Percentiles rank a stretch among this genome's conserved stretches.
Conservation (phyloP, 202 grass and related monocot species). For the Zizania palustris region DNA sequence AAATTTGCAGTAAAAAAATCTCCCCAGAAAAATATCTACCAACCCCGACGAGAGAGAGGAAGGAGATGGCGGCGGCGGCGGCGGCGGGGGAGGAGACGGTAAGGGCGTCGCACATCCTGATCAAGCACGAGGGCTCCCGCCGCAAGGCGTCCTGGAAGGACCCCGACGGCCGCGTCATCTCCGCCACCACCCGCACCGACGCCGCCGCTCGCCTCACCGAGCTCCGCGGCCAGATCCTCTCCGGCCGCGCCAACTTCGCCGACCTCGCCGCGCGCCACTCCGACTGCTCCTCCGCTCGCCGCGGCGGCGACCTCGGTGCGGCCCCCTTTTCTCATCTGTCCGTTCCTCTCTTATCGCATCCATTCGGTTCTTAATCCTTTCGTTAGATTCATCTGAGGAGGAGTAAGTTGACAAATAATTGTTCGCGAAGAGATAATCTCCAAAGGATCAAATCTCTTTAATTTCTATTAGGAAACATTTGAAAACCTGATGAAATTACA, state of each 20-base stretch:
- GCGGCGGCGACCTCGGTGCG: slow-evolving; percentile 86
- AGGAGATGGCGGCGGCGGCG: slow-evolving; percentile 29
- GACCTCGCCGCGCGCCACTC: slow-evolving; percentile 74
- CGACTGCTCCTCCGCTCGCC: slow-evolving; percentile 91
- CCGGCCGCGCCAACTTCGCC: slow-evolving; percentile 58
- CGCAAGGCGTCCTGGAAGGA: slow-evolving; percentile 97
- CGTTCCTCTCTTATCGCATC: not conserved
- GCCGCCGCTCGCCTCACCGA: slow-evolving; percentile 61
- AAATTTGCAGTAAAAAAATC: too few species aligned
- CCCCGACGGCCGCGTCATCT: slow-evolving; percentile 81
- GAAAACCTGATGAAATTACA: too few species aligned
- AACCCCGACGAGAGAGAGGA: not conserved
- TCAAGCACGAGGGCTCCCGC: slow-evolving; percentile 96
- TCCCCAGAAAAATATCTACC: not conserved
- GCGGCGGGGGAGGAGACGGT: slow-evolving; percentile 49
- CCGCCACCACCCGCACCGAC: slow-evolving; percentile 66
- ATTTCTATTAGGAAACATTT: too few species aligned
- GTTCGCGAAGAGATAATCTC: too few species aligned
- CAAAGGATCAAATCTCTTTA: too few species aligned
- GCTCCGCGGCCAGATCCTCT: slow-evolving; percentile 65
- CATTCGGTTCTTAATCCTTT: not conserved
- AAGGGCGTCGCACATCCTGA: slow-evolving; percentile 91
- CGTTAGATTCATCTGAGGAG: too few species aligned
- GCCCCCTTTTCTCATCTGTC: not conserved
- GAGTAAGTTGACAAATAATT: too few species aligned